Evolutionary conservation across 2,329 filamentous ascomycete genomes (phyloP).

Genomic region (Penicillium sp.): DNA sequence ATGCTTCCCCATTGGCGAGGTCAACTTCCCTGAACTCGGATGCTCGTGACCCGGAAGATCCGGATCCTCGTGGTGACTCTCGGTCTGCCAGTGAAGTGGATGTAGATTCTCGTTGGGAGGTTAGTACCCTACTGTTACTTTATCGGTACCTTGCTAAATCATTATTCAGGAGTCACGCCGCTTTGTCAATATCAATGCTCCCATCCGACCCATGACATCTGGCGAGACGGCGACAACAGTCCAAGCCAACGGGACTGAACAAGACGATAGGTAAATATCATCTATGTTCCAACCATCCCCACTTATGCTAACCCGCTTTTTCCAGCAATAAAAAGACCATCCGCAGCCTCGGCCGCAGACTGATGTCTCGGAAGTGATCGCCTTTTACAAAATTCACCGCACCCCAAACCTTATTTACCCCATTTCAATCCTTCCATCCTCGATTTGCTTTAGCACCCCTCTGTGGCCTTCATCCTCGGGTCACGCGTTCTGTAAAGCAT

Average conservation of each 20-base stretch:
- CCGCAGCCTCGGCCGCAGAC: conserved; percentile 37
- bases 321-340: conserved; percentile 34
- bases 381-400: not conserved
- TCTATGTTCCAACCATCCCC: not conserved
- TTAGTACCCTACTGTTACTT: not conserved
- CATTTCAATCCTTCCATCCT: not conserved
- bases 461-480: conserved; percentile 6
- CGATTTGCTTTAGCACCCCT: not conserved
- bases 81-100: conserved; percentile 38
- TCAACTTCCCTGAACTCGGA: conserved; percentile 38
- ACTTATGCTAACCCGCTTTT: not conserved
- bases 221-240: conserved; percentile 24
- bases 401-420: not conserved
- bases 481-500: conserved; percentile 10
- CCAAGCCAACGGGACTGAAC: conserved; percentile 26
- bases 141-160: conserved; percentile 14
- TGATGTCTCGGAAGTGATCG: conserved; percentile 28
- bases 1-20: conserved; percentile 36
- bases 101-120: conserved; percentile 40
- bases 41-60: conserved; percentile 25
- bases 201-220: conserved; percentile 32
- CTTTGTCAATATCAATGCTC: conserved; percentile 33
- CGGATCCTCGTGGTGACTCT: conserved; percentile 29
- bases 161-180: conserved; percentile 32
- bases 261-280: conserved; percentile 33